phyloP scores from a whole-genome alignment of 139 green algal genomes.

The Ettlia oleoabundans region DNA sequence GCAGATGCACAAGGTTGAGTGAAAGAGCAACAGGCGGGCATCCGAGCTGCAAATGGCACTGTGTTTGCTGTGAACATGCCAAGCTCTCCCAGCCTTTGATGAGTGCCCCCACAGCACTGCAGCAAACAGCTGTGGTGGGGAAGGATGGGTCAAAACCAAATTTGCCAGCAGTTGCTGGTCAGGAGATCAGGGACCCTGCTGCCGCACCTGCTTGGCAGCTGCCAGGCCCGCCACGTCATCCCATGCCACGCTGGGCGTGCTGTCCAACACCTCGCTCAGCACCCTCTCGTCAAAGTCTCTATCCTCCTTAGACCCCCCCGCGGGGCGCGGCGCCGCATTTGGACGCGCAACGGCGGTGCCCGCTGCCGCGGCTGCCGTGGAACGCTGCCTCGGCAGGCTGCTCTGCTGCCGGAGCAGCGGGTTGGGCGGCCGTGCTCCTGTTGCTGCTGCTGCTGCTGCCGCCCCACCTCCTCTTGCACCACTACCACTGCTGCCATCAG shows the following conservation, averaged over 20 bases:
- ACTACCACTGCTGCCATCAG: background rate
- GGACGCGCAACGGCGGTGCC: conserved; percentile 29
- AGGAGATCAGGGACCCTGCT: no score
- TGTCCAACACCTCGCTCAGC: conserved; percentile 72
- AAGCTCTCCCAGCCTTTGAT: no score
- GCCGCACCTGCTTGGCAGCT: conserved; percentile 67
- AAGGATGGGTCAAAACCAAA: no score
- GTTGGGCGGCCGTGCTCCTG: background rate
- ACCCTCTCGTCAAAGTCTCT: conserved; percentile 44
- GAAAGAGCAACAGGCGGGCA: background rate
- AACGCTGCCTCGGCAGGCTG: background rate
- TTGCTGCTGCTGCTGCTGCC: background rate
- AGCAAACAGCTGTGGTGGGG: no score
- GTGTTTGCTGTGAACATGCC: no score
- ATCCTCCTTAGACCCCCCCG: conserved; percentile 35
- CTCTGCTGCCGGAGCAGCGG: background rate
- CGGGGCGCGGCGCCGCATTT: conserved; percentile 50
- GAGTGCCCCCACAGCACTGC: no score
- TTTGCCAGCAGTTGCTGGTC: background rate
- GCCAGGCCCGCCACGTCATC: conserved; percentile 75
- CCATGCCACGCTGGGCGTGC: conserved; percentile 61
- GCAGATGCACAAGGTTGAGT: background rate
- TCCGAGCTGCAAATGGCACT: background rate
- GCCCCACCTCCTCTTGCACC: background rate
- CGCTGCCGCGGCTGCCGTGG: background rate